These are phyloP conservation scores for Helotiales sp. DNA, from an alignment of 2,329 filamentous ascomycete species.

Conservation along the genomic window DNA sequence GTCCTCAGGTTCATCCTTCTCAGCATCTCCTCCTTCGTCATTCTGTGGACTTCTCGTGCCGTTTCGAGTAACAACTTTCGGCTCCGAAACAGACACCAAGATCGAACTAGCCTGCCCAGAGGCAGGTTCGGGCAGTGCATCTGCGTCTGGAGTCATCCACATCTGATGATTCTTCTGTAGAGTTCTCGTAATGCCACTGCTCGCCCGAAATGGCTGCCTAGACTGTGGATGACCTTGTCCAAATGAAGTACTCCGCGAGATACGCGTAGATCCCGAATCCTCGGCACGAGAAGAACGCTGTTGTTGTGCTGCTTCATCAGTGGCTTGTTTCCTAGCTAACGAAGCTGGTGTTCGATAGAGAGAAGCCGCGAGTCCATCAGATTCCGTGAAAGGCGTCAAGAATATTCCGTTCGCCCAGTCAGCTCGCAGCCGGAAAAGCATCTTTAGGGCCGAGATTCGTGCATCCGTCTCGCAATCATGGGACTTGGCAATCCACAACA, in stretches of 20 bases:
- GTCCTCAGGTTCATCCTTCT: neutral
- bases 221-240: conserved; percentile 29
- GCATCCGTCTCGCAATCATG: conserved; percentile 64
- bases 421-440: conserved; percentile 79
- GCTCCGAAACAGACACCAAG: conserved; percentile 28
- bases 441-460: conserved; percentile 71
- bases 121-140: conserved; percentile 51
- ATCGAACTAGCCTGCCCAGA: conserved; percentile 35
- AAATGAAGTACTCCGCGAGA: conserved; percentile 35
- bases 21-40: neutral
- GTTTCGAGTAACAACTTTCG: conserved; percentile 1
- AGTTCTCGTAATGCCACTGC: conserved; percentile 30
- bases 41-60: neutral
- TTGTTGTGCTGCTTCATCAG: conserved; percentile 40
- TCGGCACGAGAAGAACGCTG: conserved; percentile 40
- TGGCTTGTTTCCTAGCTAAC: conserved; percentile 42
- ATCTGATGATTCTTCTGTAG: conserved; percentile 48
- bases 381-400: conserved; percentile 69
- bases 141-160: conserved; percentile 59
- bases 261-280: conserved; percentile 31
- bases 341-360: conserved; percentile 64
- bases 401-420: conserved; percentile 79
- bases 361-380: conserved; percentile 68
- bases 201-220: conserved; percentile 38
- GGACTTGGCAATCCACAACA: conserved; percentile 64